These are phyloP conservation scores for Halophytophthora batemanensis DNA, from an alignment of 352 stramenopile species.

Conservation along the genomic window DNA sequence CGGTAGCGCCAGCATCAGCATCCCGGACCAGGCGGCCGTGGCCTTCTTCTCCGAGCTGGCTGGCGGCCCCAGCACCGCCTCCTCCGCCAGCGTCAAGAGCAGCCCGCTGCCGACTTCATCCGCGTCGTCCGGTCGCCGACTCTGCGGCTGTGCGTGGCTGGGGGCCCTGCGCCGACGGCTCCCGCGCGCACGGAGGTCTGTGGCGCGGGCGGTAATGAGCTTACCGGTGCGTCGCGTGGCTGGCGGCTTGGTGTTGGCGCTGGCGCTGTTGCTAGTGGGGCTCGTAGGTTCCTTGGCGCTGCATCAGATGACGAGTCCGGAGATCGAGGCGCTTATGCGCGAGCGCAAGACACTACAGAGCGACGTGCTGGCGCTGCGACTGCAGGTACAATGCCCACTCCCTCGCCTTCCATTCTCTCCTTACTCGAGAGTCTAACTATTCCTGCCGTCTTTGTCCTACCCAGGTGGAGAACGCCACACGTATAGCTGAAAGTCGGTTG, in stretches of 20 bases:
- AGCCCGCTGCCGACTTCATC: constrained; percentile 5
- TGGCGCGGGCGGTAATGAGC: constrained; percentile 32
- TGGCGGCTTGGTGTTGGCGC: constrained; percentile 44
- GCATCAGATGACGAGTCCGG: constrained; percentile 71
- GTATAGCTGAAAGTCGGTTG: constrained; percentile 57
- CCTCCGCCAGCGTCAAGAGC: constrained; percentile 4
- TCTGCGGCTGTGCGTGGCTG: constrained; percentile 3
- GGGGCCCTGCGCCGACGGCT: constrained; percentile 23
- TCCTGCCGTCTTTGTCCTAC: too few species aligned
- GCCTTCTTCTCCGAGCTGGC: constrained; percentile 17
- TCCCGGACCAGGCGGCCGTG: constrained; percentile 13
- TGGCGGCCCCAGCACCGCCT: constrained; percentile 4
- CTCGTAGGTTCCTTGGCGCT: constrained; percentile 65
- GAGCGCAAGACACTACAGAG: constrained; percentile 55
- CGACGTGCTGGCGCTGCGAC: constrained; percentile 40
- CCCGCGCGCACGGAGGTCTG: constrained; percentile 16
- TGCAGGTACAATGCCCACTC: constrained; percentile 37
- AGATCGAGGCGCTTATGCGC: constrained; percentile 64
- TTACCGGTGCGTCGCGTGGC: constrained; percentile 21
- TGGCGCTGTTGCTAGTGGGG: constrained; percentile 55
- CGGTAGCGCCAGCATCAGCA: constrained; percentile 22
- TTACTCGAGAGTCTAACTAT: too few species aligned
- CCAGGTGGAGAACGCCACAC: constrained; percentile 66
- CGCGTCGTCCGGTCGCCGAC: constrained; percentile 6
- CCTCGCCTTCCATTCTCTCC: too few species aligned